phyloP scores from a whole-genome alignment of 208 protist genomes.

The Acanthamoeba healyi region DNA sequence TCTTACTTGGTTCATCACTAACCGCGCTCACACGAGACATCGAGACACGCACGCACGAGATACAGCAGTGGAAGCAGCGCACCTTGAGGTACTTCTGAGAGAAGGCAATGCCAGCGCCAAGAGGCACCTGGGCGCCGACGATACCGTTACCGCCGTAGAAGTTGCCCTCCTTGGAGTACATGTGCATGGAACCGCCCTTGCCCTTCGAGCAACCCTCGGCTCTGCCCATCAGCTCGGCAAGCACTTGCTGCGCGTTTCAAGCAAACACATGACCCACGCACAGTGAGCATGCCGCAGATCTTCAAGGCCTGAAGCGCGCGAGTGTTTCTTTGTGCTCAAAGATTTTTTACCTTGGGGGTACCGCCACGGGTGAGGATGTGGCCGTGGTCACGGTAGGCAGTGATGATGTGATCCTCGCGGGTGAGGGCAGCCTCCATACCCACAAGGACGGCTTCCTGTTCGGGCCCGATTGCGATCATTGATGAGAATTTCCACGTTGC shows the following conservation, averaged over 20 bases:
- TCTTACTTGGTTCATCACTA: conserved; percentile 3
- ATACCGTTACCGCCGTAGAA: conserved; percentile 99
- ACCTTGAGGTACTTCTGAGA: conserved; percentile 88
- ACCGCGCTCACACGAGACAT: background rate
- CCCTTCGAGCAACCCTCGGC: conserved; percentile 94
- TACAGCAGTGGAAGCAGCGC: too few relatives aligned
- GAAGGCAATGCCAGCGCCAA: conserved; percentile 97
- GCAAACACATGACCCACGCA: conserved; percentile 29
- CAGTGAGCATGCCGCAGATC: conserved; percentile 79
- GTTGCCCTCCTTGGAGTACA: conserved; percentile 94
- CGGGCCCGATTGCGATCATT: background rate
- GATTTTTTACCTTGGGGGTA: conserved; percentile 87
- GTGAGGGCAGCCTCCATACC: conserved; percentile 95
- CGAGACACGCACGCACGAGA: background rate
- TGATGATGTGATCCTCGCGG: conserved; percentile 95
- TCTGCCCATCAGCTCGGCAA: conserved; percentile 95
- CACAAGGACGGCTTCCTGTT: conserved; percentile 94
- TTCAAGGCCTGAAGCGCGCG: background rate
- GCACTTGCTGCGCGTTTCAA: conserved; percentile 53
- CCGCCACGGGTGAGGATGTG: conserved; percentile 95
- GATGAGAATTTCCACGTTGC: background rate
- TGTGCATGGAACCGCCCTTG: conserved; percentile 99
- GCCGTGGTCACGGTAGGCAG: conserved; percentile 97
- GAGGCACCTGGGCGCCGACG: conserved; percentile 96
- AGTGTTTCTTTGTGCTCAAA: too few relatives aligned